These are phyloP conservation scores for Pleurotus sapidus DNA, from an alignment of 768 basidiomycete genomes.

Conservation along the genomic window DNA sequence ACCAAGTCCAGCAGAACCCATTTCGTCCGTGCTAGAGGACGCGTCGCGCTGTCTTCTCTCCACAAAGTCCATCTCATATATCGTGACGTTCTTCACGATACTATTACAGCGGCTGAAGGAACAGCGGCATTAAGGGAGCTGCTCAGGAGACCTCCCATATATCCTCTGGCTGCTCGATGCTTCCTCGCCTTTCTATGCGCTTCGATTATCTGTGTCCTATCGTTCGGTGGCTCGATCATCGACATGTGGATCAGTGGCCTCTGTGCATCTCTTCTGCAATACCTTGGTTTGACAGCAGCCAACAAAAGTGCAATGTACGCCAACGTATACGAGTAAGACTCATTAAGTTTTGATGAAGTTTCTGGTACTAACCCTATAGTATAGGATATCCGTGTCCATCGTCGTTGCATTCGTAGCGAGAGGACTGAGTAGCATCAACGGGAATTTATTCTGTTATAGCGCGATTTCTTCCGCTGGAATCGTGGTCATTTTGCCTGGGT, in stretches of 20 bases:
- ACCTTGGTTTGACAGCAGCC: conserved; percentile 78
- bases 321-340: conserved; percentile 90
- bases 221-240: conserved; percentile 77
- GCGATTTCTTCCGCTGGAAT: conserved; percentile 89
- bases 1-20: conserved; percentile 70
- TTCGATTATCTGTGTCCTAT: conserved; percentile 77
- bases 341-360: not conserved
- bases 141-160: conserved; percentile 63
- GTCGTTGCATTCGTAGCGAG: conserved; percentile 82
- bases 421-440: conserved; percentile 72
- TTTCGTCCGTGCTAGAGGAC: conserved; percentile 80
- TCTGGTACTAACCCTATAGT: not conserved
- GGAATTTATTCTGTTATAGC: conserved; percentile 82
- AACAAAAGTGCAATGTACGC: conserved; percentile 87
- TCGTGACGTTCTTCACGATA: conserved; percentile 82
- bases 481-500: conserved; percentile 88
- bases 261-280: conserved; percentile 69
- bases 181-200: conserved; percentile 74
- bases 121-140: conserved; percentile 63
- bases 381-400: conserved; percentile 83
- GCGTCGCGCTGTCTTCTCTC: conserved; percentile 78
- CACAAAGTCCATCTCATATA: conserved; percentile 84
- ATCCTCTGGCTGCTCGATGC: conserved; percentile 65
- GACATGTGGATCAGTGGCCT: conserved; percentile 82
- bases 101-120: conserved; percentile 71